Conservation (phyloP, 1,284 basidiomycete species). For the Apiotrichum gamsii region DNA sequence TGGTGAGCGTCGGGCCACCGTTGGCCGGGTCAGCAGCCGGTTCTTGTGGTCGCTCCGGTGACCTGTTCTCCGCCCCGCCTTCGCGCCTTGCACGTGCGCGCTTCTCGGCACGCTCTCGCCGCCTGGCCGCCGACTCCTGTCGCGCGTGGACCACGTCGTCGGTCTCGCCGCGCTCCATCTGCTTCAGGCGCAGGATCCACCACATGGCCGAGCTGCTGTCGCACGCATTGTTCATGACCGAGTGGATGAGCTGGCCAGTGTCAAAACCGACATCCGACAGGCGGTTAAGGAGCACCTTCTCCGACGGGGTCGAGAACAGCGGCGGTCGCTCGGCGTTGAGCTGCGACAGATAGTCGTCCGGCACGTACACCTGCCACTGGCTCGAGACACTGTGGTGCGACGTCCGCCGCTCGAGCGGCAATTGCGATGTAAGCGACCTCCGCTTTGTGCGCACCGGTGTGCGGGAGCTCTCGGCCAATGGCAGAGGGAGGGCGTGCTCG, state of each 20-base stretch:
- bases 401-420: slow-evolving; percentile 47
- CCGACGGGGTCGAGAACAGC: slow-evolving; percentile 75
- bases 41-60: neutral
- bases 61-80: slow-evolving; percentile 9
- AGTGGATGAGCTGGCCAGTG: slow-evolving; percentile 88
- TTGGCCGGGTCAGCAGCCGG: neutral
- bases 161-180: slow-evolving; percentile 47
- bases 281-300: slow-evolving; percentile 70
- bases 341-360: slow-evolving; percentile 60
- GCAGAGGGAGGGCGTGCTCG: slow-evolving; percentile 39
- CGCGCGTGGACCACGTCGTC: slow-evolving; percentile 34
- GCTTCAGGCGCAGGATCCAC: slow-evolving; percentile 89
- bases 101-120: slow-evolving; percentile 27
- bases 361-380: slow-evolving; percentile 35
- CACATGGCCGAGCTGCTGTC: slow-evolving; percentile 85
- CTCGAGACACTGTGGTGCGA: slow-evolving; percentile 38
- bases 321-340: slow-evolving; percentile 66
- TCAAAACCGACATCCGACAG: slow-evolving; percentile 79
- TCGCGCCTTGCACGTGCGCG: slow-evolving; percentile 27
- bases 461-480: slow-evolving; percentile 53
- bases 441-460: slow-evolving; percentile 93
- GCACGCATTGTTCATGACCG: slow-evolving; percentile 84
- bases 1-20: neutral
- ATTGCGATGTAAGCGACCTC: slow-evolving; percentile 77
- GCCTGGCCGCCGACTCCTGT: slow-evolving; percentile 22